Percentiles rank a stretch among this genome's conserved stretches.
These are phyloP conservation scores for Russula ochroleuca DNA, from an alignment of 768 basidiomycete genomes.

Conservation along the genomic window DNA sequence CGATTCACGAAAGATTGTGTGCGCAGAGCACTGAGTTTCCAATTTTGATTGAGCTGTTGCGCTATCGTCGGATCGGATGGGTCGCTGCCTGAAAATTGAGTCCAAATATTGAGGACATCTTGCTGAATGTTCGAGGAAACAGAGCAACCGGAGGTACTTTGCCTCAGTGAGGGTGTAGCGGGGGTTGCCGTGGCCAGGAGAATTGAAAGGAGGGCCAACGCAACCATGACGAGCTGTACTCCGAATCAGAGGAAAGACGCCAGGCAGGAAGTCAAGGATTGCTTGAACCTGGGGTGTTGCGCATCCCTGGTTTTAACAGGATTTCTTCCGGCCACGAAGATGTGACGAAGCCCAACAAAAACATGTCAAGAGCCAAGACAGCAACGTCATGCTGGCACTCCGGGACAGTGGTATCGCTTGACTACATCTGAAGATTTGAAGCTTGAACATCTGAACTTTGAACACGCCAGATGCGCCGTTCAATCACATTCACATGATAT, in stretches of 20 bases:
- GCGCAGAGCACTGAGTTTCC: slow-evolving; percentile 3
- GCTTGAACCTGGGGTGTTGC: no score
- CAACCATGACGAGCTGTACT: neutral
- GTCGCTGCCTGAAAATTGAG: neutral
- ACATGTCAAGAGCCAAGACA: no score
- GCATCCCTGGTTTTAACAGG: neutral
- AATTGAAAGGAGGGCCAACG: neutral
- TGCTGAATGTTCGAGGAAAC: slow-evolving; percentile 6
- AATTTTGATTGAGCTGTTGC: neutral
- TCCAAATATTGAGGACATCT: slow-evolving; percentile 10
- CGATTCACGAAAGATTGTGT: slow-evolving; percentile 17
- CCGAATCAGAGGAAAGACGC: neutral
- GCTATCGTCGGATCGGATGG: neutral
- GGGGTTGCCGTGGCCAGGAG: neutral
- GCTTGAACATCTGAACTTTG: no score
- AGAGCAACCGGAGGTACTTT: neutral
- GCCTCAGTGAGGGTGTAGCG: neutral
- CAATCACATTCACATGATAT: no score
- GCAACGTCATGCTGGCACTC: no score
- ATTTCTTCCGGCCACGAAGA: neutral
- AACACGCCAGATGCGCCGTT: no score
- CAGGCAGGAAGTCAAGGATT: neutral
- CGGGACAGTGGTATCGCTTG: no score
- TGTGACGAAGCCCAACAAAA: no score
- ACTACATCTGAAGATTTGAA: no score